Conservation (phyloP, 768 basidiomycete species). For the Lactifluus subvellereus region DNA sequence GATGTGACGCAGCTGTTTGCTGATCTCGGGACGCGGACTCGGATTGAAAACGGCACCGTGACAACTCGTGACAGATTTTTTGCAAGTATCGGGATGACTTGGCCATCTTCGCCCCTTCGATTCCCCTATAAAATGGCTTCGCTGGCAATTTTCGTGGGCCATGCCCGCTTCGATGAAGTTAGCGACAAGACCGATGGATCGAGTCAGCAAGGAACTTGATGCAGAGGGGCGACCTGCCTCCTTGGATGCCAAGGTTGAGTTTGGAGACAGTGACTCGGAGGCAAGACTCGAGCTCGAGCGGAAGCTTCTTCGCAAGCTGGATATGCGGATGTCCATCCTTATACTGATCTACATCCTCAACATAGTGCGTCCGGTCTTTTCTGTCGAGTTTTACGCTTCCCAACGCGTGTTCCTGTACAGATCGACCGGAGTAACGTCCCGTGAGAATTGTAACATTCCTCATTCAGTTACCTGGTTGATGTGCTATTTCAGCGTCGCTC, state of each 20-base stretch:
- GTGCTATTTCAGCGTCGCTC: constrained; percentile 48
- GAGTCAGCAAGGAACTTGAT: background rate
- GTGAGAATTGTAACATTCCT: constrained; percentile 34
- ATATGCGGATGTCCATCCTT: constrained; percentile 39
- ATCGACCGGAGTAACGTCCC: constrained; percentile 69
- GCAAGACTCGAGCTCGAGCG: constrained; percentile 38
- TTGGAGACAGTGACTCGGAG: constrained; percentile 32
- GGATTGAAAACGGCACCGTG: too few species aligned
- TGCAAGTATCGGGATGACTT: too few species aligned
- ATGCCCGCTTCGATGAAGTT: constrained; percentile 23
- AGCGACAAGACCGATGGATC: background rate
- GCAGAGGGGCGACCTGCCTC: background rate
- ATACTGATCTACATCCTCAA: constrained; percentile 44
- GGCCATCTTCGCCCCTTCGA: too few species aligned
- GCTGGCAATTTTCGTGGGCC: background rate
- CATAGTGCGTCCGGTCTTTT: constrained; percentile 32
- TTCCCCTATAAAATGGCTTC: too few species aligned
- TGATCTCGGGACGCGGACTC: too few species aligned
- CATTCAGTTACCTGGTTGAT: background rate
- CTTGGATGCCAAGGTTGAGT: constrained; percentile 30
- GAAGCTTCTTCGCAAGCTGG: constrained; percentile 40
- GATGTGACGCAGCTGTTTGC: too few species aligned
- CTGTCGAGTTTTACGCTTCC: background rate
- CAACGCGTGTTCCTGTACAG: constrained; percentile 29
- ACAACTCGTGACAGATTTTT: too few species aligned